phyloP scores from a whole-genome alignment of 306 rosid genomes.

The Malus sylvestris region DNA sequence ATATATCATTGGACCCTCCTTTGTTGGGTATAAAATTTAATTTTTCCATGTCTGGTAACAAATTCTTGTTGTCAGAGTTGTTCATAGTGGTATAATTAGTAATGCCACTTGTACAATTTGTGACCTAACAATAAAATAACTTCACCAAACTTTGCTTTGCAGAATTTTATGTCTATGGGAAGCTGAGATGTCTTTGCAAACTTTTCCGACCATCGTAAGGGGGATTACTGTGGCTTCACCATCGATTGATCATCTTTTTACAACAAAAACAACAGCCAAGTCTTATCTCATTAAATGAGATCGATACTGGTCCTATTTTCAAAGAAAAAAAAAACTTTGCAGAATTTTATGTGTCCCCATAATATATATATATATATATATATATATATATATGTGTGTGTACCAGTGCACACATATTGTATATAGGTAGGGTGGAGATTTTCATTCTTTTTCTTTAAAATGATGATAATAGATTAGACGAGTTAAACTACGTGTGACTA shows the following conservation, averaged over 20 bases:
- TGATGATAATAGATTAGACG: too few species aligned
- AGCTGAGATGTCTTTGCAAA: fast-evolving
- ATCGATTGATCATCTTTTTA: too few species aligned
- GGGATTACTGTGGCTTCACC: fast-evolving
- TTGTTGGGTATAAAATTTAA: slow-evolving; percentile 21
- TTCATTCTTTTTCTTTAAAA: background rate
- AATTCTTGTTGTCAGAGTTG: slow-evolving; percentile 38
- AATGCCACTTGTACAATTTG: slow-evolving; percentile 1
- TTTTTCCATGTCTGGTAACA: slow-evolving; percentile 15
- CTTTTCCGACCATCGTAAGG: fast-evolving
- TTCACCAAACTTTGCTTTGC: background rate
- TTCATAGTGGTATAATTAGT: slow-evolving; percentile 16
- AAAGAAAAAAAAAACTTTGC: too few species aligned
- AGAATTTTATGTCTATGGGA: background rate
- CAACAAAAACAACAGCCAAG: too few species aligned
- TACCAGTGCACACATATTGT: background rate
- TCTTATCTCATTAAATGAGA: fast-evolving
- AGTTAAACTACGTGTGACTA: too few species aligned
- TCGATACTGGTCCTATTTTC: too few species aligned
- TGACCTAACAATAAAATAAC: background rate
- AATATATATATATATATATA: background rate
- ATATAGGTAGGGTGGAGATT: background rate
- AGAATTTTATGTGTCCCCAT: background rate
- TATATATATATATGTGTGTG: too few species aligned
- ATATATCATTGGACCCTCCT: slow-evolving; percentile 14